Evolutionary conservation across 805 yeast genomes (phyloP), one percentile per base, ranked within the genome.

Genomic region (Myxozyma geophila): DNA sequence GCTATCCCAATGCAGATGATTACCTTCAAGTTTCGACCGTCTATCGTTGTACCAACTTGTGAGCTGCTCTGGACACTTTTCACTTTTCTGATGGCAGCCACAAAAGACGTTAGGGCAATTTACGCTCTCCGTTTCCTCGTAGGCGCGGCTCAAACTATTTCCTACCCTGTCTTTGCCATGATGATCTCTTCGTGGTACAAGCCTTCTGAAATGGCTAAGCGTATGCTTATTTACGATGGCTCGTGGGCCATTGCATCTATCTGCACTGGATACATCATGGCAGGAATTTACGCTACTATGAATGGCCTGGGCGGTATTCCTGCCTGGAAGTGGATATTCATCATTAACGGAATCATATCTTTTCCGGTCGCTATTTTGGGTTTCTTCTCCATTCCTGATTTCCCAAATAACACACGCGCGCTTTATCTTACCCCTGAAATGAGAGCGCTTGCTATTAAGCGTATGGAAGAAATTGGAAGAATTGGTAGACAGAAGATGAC

Each of bases 321-420:
- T 7, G 85, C 89, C 10, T 88, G 91, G 91, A 80, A 86, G 77
- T 88, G 91, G 91, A 83, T 85, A 72, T 87, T 85, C 70, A 82
- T 88, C 52, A 80, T 88, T 64, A 90, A 87, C 72, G 87, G 87
- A 15, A 70, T 83, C 53, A 80, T 88, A 55, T 83, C 88, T 5
- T 79, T 2, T 82, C 88, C 49, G 87, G 87, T 10, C 9, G 87
- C 12, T 63, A 83, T 58, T n/a, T 13, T 70, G 6, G 81, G 81
- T 0, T 74, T 77, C 67, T 78, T 78, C 58, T 72, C 78, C 7
- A 76, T 83, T 54, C 87, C 87, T 5, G 86, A 84, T 47, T 84
- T 87, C 28, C 89, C 79, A 75, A 58, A 37, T 39, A 60, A 44
- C 21, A 60, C 67, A 10, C 54, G 62, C 4, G 67, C 65, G 0